Base-by-base conservation (phyloP, 1,284 basidiomycete genomes). In the Moesziomyces aphidis region DNA sequence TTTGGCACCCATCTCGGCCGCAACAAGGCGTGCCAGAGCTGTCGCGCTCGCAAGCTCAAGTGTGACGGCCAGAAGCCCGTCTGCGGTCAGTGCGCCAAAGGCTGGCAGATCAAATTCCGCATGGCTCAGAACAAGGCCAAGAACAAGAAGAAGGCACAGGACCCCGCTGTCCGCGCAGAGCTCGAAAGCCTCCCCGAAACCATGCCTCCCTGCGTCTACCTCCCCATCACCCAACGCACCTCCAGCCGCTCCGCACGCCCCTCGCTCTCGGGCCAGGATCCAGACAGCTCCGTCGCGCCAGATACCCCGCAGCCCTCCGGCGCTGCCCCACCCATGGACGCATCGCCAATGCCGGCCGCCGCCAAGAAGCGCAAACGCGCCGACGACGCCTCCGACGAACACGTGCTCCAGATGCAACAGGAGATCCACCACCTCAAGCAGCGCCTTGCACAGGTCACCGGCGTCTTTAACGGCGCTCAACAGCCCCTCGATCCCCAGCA, bases 1-100 rank as follows among this genome's bases (percentile, higher is more conserved):
- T 80, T 80, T 48, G 62, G 70, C 43, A 76, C 72, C 31, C 78
- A 80, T 47, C 72, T 80, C 17, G 78, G 78, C 9, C 56, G 78
- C 13, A 80, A 80, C 64, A 70, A 78, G 63, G 78, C 78, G 13
- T 80, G 78, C 51, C 73, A 71, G 51, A 76, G 73, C 55, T 80
- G 78, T 52, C 63, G 78, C 39, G 78, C 77, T 13, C 76, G 78
- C 24, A 80, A 80, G 57, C 73, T 80, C 50, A 80, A 80, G 50
- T 80, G 78, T 45, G 78, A 80, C 49, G 78, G 78, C 13, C 67
- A 70, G 39, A 76, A 75, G 50, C 78, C 78, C 10, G 70, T 80
- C 21, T 80, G 78, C 54, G 72, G 76, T 17, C 78, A 80, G 39
- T 80, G 78, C 52, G 68, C 69, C 23, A 73, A 78, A 50, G 78